Conservation (phyloP, 176 grass and related monocot genomes). For the Aegilops longissima region DNA sequence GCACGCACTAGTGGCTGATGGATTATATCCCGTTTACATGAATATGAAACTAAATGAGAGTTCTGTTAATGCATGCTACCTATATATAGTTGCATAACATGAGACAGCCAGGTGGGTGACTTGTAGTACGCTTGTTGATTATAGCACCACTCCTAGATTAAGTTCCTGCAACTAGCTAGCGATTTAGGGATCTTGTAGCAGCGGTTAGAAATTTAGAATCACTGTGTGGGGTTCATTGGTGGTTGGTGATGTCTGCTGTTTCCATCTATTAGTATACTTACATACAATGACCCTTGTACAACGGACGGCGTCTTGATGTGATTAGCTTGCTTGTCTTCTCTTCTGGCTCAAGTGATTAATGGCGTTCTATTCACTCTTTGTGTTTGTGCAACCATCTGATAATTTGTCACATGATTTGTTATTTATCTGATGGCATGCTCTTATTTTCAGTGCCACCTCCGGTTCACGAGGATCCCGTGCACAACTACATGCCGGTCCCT, state of each 20-base stretch:
- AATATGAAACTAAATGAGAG: background rate
- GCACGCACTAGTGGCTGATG: too few species aligned
- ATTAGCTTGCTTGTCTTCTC: background rate
- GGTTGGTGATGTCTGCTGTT: background rate
- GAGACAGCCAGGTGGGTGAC: background rate
- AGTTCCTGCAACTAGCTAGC: background rate
- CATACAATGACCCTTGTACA: background rate
- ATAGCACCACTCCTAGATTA: background rate
- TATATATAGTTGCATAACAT: background rate
- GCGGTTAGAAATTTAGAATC: background rate
- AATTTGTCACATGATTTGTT: background rate
- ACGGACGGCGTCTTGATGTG: background rate
- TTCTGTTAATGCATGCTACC: background rate
- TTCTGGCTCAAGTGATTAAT: background rate
- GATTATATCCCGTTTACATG: too few species aligned
- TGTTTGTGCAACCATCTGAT: background rate
- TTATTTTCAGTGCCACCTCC: constrained; percentile 28
- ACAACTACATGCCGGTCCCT: background rate
- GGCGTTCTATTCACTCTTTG: background rate
- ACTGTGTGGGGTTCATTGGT: background rate
- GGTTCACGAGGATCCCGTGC: background rate
- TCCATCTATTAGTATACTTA: too few species aligned
- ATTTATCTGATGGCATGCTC: background rate
- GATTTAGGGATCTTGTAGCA: constrained; percentile 1
- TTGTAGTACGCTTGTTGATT: background rate